Evolutionary conservation across 306 rosid genomes (phyloP), one percentile per base, ranked within the genome.

Genomic region (Prunus mongolica): DNA sequence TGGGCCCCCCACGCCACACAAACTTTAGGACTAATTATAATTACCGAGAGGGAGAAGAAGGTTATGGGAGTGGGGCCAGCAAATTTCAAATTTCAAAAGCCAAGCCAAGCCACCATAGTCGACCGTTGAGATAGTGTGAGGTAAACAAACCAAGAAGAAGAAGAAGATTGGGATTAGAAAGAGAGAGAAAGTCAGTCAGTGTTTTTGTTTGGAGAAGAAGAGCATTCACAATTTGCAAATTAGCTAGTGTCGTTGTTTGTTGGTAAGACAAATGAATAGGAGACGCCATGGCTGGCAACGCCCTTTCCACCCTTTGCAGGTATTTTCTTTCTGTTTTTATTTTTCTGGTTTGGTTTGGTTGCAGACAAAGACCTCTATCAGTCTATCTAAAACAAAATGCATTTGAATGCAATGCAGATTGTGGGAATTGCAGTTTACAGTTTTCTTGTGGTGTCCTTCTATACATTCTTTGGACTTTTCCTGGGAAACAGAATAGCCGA

Each of bases 251-350:
- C 6, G 1, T 18, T 61, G 8, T 61, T 2, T 5, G 22, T 56
- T 56, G 24, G 62, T 8, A 20, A 56, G 62, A 10, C 64, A 12
- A 57, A 71, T 65, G 78, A 62, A 34, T 10, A 15, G 27, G 89
- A 95, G 97, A 88, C 96, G 92, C 92, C 97, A 92, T 85, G 98
- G 98, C 22, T 95, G 95, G 92, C 96, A 95, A 77, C 90, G 86
- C 61, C 98, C 98, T 74, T 88, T 95, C 74, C 98, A 92, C 66
- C 87, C 97, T 79, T 78, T 95, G 75, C 98, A 92, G 97, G 98
- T 94, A 2, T 14, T 25, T 7, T 24, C 34, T 25, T 22, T 38
- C 47, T 5, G 4, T 28, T 6, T 19, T 54, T 14, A 25, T 25
- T 19, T 50, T 12, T 6, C 49, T 4, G 0, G 16, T 46, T 8